Evolutionary conservation across 148 eudicot genomes (phyloP).

Genomic region (Salicornia ramosissima): DNA sequence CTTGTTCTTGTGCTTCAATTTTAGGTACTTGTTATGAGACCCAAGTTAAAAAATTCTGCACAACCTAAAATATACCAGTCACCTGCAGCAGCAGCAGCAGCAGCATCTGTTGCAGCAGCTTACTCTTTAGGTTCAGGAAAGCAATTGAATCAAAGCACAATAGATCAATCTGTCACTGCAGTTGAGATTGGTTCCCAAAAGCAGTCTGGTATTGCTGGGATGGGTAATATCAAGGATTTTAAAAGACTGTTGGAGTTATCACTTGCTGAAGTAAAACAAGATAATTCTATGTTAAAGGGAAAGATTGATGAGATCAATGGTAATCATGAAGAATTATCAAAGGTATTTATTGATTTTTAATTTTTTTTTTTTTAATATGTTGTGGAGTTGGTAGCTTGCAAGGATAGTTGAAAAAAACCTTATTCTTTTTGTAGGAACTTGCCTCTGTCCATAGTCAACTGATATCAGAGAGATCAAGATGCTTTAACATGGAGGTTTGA

Average conservation of each 20-base stretch:
- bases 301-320: slow-evolving; percentile 61
- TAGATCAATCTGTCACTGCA: slow-evolving; percentile 28
- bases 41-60: slow-evolving; percentile 56
- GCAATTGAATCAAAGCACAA: slow-evolving; percentile 31
- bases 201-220: slow-evolving; percentile 32
- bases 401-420: slow-evolving; percentile 12
- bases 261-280: slow-evolving; percentile 49
- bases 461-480: slow-evolving; percentile 85
- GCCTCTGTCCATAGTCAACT: slow-evolving; percentile 85
- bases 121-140: slow-evolving; percentile 56
- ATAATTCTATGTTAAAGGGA: slow-evolving; percentile 55
- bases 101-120: slow-evolving; percentile 96
- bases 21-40: slow-evolving; percentile 80
- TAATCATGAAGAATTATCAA: slow-evolving; percentile 64
- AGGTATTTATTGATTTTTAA: slow-evolving; percentile 52
- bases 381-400: neutral
- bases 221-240: slow-evolving; percentile 39
- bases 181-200: slow-evolving; percentile 30
- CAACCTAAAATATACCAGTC: slow-evolving; percentile 80
- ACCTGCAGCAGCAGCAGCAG: slow-evolving; percentile 95
- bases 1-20: slow-evolving; percentile 8
- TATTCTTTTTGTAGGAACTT: slow-evolving; percentile 55
- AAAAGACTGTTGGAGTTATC: slow-evolving; percentile 58
- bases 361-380: neutral
- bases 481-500: slow-evolving; percentile 81